Conservation (phyloP, 129 eudicot genomes). For the Helichrysum umbraculigerum region DNA sequence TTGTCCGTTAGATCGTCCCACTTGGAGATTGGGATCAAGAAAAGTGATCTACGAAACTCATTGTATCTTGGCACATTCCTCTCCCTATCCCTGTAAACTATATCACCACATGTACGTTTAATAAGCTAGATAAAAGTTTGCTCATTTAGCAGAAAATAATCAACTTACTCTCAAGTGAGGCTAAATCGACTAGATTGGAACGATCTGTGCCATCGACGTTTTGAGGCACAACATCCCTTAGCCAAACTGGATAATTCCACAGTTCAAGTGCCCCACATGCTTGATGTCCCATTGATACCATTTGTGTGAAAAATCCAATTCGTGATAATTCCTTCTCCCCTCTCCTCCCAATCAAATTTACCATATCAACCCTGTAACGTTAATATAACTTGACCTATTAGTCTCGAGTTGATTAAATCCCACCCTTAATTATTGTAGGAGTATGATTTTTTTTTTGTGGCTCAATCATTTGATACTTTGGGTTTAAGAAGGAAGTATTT, state of each 20-base stretch:
- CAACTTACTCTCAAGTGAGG: constrained; percentile 49
- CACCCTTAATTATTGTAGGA: too few relatives aligned
- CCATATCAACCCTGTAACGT: constrained; percentile 39
- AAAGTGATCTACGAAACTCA: constrained; percentile 53
- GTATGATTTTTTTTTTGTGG: too few relatives aligned
- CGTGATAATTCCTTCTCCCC: constrained; percentile 38
- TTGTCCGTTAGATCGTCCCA: constrained; percentile 66
- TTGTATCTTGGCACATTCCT: constrained; percentile 61
- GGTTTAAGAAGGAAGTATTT: too few relatives aligned
- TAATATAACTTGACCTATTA: too few relatives aligned
- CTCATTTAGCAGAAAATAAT: too few relatives aligned
- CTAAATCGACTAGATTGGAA: constrained; percentile 48
- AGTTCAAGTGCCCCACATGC: constrained; percentile 58
- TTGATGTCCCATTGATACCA: constrained; percentile 82
- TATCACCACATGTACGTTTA: neutral
- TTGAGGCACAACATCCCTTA: constrained; percentile 46
- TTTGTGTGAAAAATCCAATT: constrained; percentile 47
- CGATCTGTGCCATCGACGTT: constrained; percentile 49
- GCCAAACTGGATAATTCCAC: constrained; percentile 59
- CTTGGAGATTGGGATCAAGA: too few relatives aligned
- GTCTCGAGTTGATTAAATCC: too few relatives aligned
- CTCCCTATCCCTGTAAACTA: constrained; percentile 70
- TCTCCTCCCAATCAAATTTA: constrained; percentile 37
- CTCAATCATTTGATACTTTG: too few relatives aligned
- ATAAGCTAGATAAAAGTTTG: neutral